Conservation (phyloP, 495 filamentous ascomycete genomes). For the Lophiostoma macrostomum region DNA sequence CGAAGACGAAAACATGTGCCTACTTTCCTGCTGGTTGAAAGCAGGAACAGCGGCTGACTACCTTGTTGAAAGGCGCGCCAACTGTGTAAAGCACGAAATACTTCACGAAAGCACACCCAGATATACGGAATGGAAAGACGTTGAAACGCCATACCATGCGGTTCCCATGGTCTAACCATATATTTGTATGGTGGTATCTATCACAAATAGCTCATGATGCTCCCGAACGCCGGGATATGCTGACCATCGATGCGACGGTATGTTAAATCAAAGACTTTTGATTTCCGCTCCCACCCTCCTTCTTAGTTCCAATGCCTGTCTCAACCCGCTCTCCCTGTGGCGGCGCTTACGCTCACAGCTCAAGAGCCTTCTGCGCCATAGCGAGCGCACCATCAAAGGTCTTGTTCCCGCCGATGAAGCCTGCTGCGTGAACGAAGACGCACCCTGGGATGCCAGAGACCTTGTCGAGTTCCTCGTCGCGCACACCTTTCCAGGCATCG, state of each 20-base stretch:
- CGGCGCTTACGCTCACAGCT: too few species aligned
- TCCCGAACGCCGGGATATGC: neutral
- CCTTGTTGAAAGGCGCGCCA: too few species aligned
- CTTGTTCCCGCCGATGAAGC: constrained; percentile 94
- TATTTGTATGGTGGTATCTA: neutral
- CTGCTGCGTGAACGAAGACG: constrained; percentile 89
- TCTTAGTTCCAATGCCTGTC: neutral
- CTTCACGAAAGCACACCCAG: too few species aligned
- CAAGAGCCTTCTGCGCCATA: constrained; percentile 76
- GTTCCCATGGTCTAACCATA: neutral
- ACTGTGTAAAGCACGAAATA: too few species aligned
- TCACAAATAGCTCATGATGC: neutral
- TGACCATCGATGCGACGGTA: too few species aligned
- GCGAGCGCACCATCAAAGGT: constrained; percentile 82
- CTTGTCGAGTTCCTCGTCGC: constrained; percentile 77
- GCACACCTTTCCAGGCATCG: constrained; percentile 82
- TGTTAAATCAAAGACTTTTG: neutral
- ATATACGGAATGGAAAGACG: too few species aligned
- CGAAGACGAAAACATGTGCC: too few species aligned
- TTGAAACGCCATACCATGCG: constrained; percentile 15
- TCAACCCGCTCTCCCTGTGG: neutral
- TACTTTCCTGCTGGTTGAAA: too few species aligned
- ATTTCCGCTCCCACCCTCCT: neutral
- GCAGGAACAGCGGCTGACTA: too few species aligned
- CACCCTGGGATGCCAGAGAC: constrained; percentile 70